phyloP scores from a whole-genome alignment of 495 filamentous ascomycete genomes.

The Penicillium fimorum region DNA sequence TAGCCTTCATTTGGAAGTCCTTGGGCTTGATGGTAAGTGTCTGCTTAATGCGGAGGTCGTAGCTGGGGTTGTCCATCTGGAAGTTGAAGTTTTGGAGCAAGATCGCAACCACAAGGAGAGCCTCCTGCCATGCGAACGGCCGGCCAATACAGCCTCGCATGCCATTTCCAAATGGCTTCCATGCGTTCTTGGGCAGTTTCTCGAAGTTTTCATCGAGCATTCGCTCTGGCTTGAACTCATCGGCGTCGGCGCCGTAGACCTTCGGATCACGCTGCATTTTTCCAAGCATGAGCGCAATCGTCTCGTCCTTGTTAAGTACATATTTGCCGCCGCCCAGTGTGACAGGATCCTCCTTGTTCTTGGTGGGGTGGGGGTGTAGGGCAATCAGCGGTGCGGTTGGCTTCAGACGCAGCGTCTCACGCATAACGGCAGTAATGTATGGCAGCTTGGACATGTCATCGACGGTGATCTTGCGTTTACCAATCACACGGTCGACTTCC shows the following conservation, averaged over 20 bases:
- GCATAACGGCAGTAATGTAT: conserved; percentile 64
- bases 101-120: conserved; percentile 51
- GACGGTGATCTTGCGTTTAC: conserved; percentile 58
- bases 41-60: conserved; percentile 60
- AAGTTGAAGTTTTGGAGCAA: conserved; percentile 64
- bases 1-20: conserved; percentile 67
- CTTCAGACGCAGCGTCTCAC: conserved; percentile 67
- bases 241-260: conserved; percentile 60
- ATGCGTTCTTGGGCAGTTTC: conserved; percentile 54
- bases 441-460: conserved; percentile 66
- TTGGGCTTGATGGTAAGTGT: conserved; percentile 77
- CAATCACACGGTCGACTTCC: conserved; percentile 67
- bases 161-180: conserved; percentile 64
- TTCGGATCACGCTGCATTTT: conserved; percentile 66
- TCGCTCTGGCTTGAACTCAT: conserved; percentile 63
- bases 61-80: conserved; percentile 53
- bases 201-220: conserved; percentile 65
- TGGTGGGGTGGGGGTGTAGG: conserved; percentile 34
- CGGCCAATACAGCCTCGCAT: conserved; percentile 65
- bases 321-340: conserved; percentile 61
- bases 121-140: conserved; percentile 67
- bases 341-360: conserved; percentile 54
- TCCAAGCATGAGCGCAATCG: conserved; percentile 54
- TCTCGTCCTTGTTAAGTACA: conserved; percentile 52
- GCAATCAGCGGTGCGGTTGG: conserved; percentile 57